Conservation (phyloP, 176 grass and related monocot species). For the Triticum turgidum region DNA sequence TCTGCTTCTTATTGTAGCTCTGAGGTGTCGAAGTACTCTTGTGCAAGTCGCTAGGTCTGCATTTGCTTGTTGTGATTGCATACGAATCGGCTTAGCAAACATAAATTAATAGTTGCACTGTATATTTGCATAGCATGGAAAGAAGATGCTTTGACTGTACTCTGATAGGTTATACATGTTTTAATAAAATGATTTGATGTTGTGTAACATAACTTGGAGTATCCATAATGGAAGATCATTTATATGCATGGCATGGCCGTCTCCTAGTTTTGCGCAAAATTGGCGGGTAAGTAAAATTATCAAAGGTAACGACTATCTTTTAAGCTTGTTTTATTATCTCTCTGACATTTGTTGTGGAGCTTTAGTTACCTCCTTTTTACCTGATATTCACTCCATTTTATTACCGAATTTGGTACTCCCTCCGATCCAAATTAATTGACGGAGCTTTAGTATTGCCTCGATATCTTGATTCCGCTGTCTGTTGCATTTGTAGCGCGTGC, state of each 20-base stretch:
- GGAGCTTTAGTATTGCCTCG: background rate
- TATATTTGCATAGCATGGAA: background rate
- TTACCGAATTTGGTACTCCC: background rate
- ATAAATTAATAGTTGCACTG: background rate
- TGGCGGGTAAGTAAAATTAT: background rate
- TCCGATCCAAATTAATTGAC: too few relatives aligned
- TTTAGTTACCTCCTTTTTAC: background rate
- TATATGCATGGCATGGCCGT: background rate
- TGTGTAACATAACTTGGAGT: background rate
- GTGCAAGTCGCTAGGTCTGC: background rate
- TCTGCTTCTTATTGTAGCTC: background rate
- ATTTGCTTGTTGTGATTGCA: background rate
- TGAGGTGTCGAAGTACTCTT: background rate
- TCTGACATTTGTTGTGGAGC: background rate
- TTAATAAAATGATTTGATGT: background rate
- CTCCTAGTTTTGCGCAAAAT: conserved; percentile 1
- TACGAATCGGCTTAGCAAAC: background rate
- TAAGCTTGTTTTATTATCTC: background rate
- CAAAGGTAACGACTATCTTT: background rate
- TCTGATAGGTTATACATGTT: background rate
- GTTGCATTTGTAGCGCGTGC: background rate
- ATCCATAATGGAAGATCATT: background rate
- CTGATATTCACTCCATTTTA: background rate
- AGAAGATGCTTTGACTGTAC: background rate
- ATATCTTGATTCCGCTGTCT: background rate